Conservation (phyloP, 331 rosid genomes). For the Ulmus americana region DNA sequence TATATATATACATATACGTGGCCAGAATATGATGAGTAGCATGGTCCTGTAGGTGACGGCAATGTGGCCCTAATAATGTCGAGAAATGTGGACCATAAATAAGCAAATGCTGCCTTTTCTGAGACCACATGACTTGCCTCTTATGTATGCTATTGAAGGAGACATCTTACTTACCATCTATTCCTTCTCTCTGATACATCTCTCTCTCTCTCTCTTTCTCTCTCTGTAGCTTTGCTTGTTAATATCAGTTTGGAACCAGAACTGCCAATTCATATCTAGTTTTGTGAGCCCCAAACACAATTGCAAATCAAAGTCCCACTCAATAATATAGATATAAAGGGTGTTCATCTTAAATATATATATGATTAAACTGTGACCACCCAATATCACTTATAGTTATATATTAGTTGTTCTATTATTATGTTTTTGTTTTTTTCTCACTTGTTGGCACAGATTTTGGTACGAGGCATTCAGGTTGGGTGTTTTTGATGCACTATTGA, state of each 20-base stretch:
- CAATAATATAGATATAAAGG: not conserved
- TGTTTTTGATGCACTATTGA: too few relatives aligned
- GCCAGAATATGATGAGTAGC: not conserved
- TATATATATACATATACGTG: not conserved
- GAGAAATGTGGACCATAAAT: constrained; percentile 39
- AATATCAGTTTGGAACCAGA: not conserved
- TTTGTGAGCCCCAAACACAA: constrained; percentile 3
- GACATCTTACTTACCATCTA: constrained; percentile 50
- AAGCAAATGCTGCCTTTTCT: constrained; percentile 52
- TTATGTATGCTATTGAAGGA: constrained; percentile 34
- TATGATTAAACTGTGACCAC: not conserved
- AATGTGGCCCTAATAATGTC: constrained; percentile 4
- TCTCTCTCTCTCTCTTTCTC: not conserved
- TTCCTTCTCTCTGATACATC: not conserved
- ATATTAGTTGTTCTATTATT: not conserved
- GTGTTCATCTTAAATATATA: too few relatives aligned
- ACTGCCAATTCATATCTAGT: not conserved
- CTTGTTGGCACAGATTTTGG: too few relatives aligned
- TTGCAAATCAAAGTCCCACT: not conserved
- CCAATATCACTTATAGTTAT: not conserved
- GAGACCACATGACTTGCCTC: constrained; percentile 71
- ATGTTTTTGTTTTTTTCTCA: too few relatives aligned
- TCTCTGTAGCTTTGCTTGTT: not conserved
- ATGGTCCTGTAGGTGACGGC: constrained; percentile 44
- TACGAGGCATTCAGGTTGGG: too few relatives aligned